Percentiles rank a stretch among this genome's conserved stretches.
phyloP scores from a whole-genome alignment of 768 basidiomycete genomes.

The Podaxis sp. region DNA sequence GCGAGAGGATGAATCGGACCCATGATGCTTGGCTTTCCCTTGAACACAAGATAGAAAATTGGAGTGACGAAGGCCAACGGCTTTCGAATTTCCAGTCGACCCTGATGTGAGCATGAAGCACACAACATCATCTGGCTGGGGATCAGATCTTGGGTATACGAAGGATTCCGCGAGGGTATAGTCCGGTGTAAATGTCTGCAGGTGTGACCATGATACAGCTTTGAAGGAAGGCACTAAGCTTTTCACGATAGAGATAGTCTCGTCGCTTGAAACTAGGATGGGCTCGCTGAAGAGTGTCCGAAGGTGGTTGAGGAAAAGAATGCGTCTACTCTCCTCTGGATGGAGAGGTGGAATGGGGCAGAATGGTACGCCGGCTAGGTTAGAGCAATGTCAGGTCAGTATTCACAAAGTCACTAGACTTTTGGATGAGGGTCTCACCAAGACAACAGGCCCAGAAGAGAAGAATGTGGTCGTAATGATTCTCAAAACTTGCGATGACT shows the following conservation, averaged over 20 bases:
- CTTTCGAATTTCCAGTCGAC: slow-evolving; percentile 12
- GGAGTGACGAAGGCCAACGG: slow-evolving; percentile 7
- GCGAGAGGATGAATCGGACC: neutral
- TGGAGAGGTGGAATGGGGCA: slow-evolving; percentile 11
- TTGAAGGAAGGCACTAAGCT: slow-evolving; percentile 8
- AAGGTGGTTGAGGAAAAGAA: slow-evolving; percentile 10
- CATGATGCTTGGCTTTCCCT: slow-evolving; percentile 11
- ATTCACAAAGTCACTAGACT: neutral
- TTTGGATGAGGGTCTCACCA: neutral
- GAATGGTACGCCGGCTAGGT: slow-evolving; percentile 4
- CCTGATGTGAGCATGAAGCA: slow-evolving; percentile 14
- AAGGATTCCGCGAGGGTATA: neutral
- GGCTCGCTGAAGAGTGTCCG: slow-evolving; percentile 5
- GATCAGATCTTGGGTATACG: neutral
- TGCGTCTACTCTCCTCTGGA: slow-evolving; percentile 6
- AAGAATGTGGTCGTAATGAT: slow-evolving; percentile 12
- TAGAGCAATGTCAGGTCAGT: neutral
- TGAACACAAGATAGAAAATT: slow-evolving; percentile 12
- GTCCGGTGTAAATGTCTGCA: neutral
- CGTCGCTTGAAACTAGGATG: neutral
- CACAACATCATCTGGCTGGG: neutral
- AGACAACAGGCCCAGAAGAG: slow-evolving; percentile 13
- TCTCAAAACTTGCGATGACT: slow-evolving; percentile 8
- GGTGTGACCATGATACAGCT: neutral
- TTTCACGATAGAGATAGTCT: neutral